Conservation (phyloP, 2,329 filamentous ascomycete species). For the Clarireedia paspali region DNA sequence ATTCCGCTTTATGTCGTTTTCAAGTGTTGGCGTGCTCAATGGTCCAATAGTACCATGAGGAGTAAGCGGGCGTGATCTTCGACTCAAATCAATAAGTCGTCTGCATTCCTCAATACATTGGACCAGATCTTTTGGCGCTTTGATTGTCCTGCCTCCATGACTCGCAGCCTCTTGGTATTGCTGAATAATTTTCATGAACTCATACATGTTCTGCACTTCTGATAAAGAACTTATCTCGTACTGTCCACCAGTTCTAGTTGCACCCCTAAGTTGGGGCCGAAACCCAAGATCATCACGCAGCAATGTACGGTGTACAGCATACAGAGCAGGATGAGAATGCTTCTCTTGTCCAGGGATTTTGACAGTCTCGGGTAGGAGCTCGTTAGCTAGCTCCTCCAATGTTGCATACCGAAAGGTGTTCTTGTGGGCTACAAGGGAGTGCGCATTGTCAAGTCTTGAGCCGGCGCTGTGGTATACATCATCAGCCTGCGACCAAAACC, state of each 20-base stretch:
- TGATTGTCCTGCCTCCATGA: background rate
- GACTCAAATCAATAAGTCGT: slow-evolving; percentile 42
- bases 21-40: slow-evolving; percentile 16
- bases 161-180: slow-evolving; percentile 12
- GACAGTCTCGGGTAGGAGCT: slow-evolving; percentile 28
- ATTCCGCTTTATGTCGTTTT: background rate
- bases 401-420: slow-evolving; percentile 35
- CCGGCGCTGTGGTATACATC: slow-evolving; percentile 40
- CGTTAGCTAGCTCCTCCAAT: slow-evolving; percentile 37
- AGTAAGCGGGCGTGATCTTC: slow-evolving; percentile 41
- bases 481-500: slow-evolving; percentile 37
- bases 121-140: slow-evolving; percentile 5
- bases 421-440: slow-evolving; percentile 37
- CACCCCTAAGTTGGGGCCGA: slow-evolving; percentile 39
- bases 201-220: slow-evolving; percentile 42
- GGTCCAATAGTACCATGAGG: slow-evolving; percentile 42
- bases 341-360: slow-evolving; percentile 25
- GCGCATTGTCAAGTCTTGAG: slow-evolving; percentile 40
- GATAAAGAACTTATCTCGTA: slow-evolving; percentile 53
- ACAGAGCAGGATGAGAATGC: slow-evolving; percentile 45
- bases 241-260: slow-evolving; percentile 44
- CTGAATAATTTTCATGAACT: slow-evolving; percentile 41
- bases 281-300: slow-evolving; percentile 54
- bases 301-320: slow-evolving; percentile 63
- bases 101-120: slow-evolving; percentile 44